phyloP scores from a whole-genome alignment of 345 rosid species.

The Cardamine occulta region DNA sequence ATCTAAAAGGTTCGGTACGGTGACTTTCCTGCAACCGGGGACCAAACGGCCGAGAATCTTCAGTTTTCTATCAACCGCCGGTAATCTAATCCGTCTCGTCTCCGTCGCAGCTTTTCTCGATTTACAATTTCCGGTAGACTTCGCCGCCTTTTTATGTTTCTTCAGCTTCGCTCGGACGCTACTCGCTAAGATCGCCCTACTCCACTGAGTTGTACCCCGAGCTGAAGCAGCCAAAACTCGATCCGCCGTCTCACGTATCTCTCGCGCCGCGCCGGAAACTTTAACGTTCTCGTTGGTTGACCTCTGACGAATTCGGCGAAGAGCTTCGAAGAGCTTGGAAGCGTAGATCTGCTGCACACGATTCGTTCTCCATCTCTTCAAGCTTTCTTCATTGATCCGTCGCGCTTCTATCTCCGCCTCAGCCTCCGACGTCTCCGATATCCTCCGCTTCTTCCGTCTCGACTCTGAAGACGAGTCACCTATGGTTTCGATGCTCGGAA shows the following conservation, averaged over 20 bases:
- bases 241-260: conserved; percentile 63
- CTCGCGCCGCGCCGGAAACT: conserved; percentile 30
- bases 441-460: conserved; percentile 55
- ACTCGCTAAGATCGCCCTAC: conserved; percentile 70
- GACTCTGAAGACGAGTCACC: conserved; percentile 46
- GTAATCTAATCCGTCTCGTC: conserved; percentile 40
- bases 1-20: conserved; percentile 63
- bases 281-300: conserved; percentile 44
- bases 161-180: conserved; percentile 47
- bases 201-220: conserved; percentile 63
- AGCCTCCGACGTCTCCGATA: conserved; percentile 31
- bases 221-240: conserved; percentile 70
- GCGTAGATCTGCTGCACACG: conserved; percentile 69
- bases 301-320: conserved; percentile 53
- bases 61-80: conserved; percentile 61
- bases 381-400: conserved; percentile 36
- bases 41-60: conserved; percentile 64
- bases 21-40: conserved; percentile 83
- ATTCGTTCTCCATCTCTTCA: conserved; percentile 65
- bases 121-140: conserved; percentile 35
- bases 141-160: conserved; percentile 58
- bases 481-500: conserved; percentile 37
- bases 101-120: conserved; percentile 44
- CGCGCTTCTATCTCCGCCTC: conserved; percentile 13
- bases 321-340: conserved; percentile 65